These are phyloP conservation scores for Cercospora brassicicola DNA, from an alignment of 2,329 filamentous ascomycete species.

Conservation along the genomic window DNA sequence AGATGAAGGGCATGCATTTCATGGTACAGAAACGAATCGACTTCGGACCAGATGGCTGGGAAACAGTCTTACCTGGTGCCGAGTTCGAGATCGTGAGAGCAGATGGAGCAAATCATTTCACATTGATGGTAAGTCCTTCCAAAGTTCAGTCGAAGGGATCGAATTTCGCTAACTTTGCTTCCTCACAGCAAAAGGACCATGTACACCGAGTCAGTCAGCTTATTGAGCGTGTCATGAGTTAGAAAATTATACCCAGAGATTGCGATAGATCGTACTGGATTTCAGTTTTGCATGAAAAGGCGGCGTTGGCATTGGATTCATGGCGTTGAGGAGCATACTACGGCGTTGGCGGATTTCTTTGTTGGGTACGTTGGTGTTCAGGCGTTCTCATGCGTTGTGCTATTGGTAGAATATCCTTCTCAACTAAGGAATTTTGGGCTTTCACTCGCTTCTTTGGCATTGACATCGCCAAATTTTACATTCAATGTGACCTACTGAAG, in stretches of 20 bases:
- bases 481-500: not conserved
- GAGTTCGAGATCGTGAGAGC: conserved; percentile 39
- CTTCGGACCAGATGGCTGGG: conserved; percentile 52
- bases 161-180: not conserved
- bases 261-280: not conserved
- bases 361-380: not conserved
- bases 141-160: not conserved
- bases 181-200: not conserved
- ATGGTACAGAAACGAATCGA: conserved; percentile 51
- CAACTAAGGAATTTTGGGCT: not conserved
- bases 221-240: not conserved
- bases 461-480: not conserved
- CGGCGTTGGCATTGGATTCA: not conserved
- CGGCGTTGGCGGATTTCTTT: not conserved
- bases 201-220: not conserved
- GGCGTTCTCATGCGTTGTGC: not conserved
- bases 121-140: conserved; percentile 36
- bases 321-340: not conserved
- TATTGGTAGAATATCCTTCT: not conserved
- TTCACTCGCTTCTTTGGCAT: not conserved
- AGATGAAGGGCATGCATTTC: conserved; percentile 38
- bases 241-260: not conserved
- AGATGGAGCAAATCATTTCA: conserved; percentile 43
- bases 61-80: conserved; percentile 44
- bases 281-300: not conserved